Base-by-base conservation (phyloP, 2,329 filamentous ascomycete genomes). In the Dothiorella sarmentorum region DNA sequence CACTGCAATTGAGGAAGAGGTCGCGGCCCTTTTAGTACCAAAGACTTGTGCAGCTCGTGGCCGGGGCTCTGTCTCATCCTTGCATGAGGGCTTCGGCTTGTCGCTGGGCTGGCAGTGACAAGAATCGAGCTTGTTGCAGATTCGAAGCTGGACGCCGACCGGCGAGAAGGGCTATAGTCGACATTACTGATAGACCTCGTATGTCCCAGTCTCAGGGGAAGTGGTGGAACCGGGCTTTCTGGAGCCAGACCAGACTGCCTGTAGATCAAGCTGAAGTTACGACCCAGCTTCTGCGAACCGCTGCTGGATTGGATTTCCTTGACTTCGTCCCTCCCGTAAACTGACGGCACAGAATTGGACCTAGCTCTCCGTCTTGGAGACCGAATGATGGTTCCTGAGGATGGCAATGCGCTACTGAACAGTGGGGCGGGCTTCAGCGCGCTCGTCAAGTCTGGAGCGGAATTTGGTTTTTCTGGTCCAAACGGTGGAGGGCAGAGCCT, bases 111-210 rank as follows among this genome's bases (percentile, higher is more conserved):
- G 3, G 66, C 60, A 29, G 62, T 71, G 3, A 71, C 67, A 7
- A 78, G 66, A 9, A 78, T 74, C 0, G 73, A 75, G 60, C 74
- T 77, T 13, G 71, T 65, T 2, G 69, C 68, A 2, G 76, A 78
- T 24, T 73, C 71, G 31, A 68, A 67, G 59, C 74, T 77, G 0
- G 72, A 75, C 4, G 70, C 67, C 0, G 76, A 78, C 17, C 68
- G 62, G 33, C 70, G 69, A 0, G 75, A 75, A 2, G 75, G 66
- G 29, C 65, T 69, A 13, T 65, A 65, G 11, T 63, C 66, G 7
- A 71, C 61, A 20, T 67, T 58, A 59, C 66, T 67, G n/a, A 62
- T 61, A 29, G 63, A 61, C n/a, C 60, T 60, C 10, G 56, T 59
- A 38, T 66, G 63, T 10, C 60, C 66, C 38, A 68, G 70, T 55